These are phyloP conservation scores for Barbarea vulgaris DNA, from an alignment of 345 rosid genomes.

Conservation along the genomic window DNA sequence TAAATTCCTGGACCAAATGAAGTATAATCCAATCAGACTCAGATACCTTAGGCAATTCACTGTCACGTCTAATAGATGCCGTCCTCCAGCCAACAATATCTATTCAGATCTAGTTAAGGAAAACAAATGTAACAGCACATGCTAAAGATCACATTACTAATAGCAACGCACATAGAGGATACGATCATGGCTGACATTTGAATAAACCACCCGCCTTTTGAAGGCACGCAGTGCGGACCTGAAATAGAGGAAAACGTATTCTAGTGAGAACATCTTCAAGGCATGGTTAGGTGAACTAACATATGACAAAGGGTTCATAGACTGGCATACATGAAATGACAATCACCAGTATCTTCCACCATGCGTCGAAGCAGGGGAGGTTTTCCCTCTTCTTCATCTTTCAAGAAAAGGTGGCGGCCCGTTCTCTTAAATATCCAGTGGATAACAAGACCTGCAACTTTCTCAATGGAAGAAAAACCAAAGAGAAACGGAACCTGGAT, in stretches of 20 bases:
- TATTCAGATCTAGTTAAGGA: slow-evolving; percentile 50
- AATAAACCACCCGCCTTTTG: slow-evolving; percentile 85
- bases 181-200: slow-evolving; percentile 90
- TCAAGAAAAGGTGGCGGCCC: slow-evolving; percentile 92
- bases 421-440: slow-evolving; percentile 96
- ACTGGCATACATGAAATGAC: slow-evolving; percentile 65
- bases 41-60: slow-evolving; percentile 83
- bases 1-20: slow-evolving; percentile 29
- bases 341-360: slow-evolving; percentile 67
- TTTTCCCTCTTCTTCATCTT: slow-evolving; percentile 77
- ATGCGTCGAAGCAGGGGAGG: slow-evolving; percentile 82
- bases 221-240: slow-evolving; percentile 85
- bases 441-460: slow-evolving; percentile 75
- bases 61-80: slow-evolving; percentile 79
- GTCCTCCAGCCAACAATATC: slow-evolving; percentile 99
- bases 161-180: slow-evolving; percentile 50
- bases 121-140: slow-evolving; percentile 34
- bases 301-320: background rate
- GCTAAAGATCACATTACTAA: slow-evolving; percentile 2
- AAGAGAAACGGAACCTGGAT: slow-evolving; percentile 97
- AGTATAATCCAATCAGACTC: slow-evolving; percentile 1
- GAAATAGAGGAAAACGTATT: slow-evolving; percentile 38
- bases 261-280: slow-evolving; percentile 15
- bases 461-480: slow-evolving; percentile 88
- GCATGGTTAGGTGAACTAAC: slow-evolving; percentile 20